Evolutionary conservation across 371 early-diverging fungal genomes (phyloP).

Genomic region (Mucor lusitanicus): DNA sequence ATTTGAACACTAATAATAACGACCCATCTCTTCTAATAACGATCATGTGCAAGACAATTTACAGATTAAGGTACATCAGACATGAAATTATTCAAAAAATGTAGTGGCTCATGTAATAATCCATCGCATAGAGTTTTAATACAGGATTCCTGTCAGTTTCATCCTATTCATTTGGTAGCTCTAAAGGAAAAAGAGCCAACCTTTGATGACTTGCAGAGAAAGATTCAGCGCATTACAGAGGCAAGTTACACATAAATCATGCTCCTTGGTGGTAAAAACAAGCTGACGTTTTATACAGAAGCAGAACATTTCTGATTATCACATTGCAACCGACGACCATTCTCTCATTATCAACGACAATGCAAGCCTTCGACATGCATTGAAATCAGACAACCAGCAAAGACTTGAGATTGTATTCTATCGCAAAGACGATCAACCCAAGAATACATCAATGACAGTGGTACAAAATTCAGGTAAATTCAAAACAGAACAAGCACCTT

Average conservation of each 20-base stretch:
- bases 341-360: slow-evolving; percentile 30
- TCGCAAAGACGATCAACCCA: slow-evolving; percentile 23
- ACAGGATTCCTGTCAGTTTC: slow-evolving; percentile 29
- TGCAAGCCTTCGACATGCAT: slow-evolving; percentile 28
- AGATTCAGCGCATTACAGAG: slow-evolving; percentile 32
- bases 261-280: neutral
- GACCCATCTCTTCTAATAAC: neutral
- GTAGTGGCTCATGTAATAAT: neutral
- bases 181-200: slow-evolving; percentile 36
- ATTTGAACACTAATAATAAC: slow-evolving; percentile 1
- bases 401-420: slow-evolving; percentile 31
- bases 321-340: slow-evolving; percentile 19
- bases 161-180: slow-evolving; percentile 37
- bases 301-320: slow-evolving; percentile 32
- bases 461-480: neutral
- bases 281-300: slow-evolving; percentile 20
- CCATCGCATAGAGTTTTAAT: slow-evolving; percentile 26
- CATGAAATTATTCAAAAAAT: neutral
- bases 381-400: slow-evolving; percentile 30
- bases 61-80: slow-evolving; percentile 14
- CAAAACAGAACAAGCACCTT: neutral
- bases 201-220: slow-evolving; percentile 37
- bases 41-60: slow-evolving; percentile 18
- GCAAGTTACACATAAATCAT: slow-evolving; percentile 2
- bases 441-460: neutral